Evolutionary conservation across 441 rosid species (phyloP).

Genomic region (Croton laevigatus): DNA sequence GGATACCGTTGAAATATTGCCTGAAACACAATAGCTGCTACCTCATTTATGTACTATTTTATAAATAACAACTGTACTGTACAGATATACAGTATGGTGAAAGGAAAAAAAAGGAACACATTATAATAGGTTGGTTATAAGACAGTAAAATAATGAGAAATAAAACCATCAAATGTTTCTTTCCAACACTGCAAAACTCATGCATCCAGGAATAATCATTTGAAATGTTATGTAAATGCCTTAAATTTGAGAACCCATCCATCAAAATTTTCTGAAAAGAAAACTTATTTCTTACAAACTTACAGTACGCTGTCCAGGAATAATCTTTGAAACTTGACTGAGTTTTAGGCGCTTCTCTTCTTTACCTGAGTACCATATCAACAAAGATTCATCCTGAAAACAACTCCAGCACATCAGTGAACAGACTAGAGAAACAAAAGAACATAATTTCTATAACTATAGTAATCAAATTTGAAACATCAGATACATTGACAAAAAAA

Average conservation of each 20-base stretch:
- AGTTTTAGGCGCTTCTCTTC: conserved; percentile 67
- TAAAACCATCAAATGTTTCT: not conserved
- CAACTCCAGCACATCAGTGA: conserved; percentile 13
- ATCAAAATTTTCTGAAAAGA: not conserved
- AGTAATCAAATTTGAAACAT: not conserved
- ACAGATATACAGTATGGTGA: not conserved
- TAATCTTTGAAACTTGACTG: conserved; percentile 63
- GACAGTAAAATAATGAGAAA: not conserved
- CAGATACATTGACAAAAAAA: not conserved
- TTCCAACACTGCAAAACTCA: conserved; percentile 6
- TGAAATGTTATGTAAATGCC: not conserved
- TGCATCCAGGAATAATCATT: conserved; percentile 6
- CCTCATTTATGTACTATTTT: conserved; percentile 1
- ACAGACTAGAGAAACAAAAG: conserved; percentile 10
- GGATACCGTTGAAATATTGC: conserved; percentile 76
- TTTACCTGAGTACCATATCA: conserved; percentile 88
- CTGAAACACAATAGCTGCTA: conserved; percentile 33
- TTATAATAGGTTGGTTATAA: not conserved
- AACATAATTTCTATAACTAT: not conserved
- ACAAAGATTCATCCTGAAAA: conserved; percentile 64
- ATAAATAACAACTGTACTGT: conserved; percentile 1
- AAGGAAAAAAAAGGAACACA: not conserved
- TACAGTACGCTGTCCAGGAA: conserved; percentile 94
- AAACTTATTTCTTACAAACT: conserved; percentile 31
- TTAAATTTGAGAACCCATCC: conserved; percentile 4